A percentile compares a stretch with the other conserved stretches of the same genome.
phyloP scores from a whole-genome alignment of 306 rosid genomes.

The Cyamopsis tetragonoloba region DNA sequence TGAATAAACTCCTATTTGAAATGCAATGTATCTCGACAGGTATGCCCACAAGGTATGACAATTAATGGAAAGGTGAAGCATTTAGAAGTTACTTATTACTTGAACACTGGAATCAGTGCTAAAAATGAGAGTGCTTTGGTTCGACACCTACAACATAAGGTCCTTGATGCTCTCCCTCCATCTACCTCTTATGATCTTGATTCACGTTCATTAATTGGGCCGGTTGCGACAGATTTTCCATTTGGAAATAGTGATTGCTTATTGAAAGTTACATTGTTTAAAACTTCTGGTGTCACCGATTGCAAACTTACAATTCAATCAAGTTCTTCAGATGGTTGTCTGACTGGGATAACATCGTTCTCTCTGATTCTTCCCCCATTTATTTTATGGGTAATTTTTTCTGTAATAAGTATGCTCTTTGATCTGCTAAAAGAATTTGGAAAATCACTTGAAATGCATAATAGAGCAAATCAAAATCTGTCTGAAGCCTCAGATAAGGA shows the following conservation, averaged over 20 bases:
- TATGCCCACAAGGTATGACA: slow-evolving; percentile 54
- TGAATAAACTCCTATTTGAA: slow-evolving; percentile 20
- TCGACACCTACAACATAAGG: slow-evolving; percentile 59
- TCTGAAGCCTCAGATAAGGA: slow-evolving; percentile 35
- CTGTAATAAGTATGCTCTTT: slow-evolving; percentile 42
- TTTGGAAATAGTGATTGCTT: slow-evolving; percentile 43
- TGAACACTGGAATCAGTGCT: slow-evolving; percentile 41
- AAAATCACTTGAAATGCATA: slow-evolving; percentile 39
- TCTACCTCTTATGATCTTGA: slow-evolving; percentile 39
- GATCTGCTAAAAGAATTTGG: slow-evolving; percentile 48
- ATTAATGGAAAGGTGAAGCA: slow-evolving; percentile 56
- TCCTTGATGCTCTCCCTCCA: slow-evolving; percentile 63
- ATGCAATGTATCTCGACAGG: slow-evolving; percentile 49
- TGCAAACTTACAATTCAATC: slow-evolving; percentile 52
- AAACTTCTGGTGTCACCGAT: slow-evolving; percentile 59
- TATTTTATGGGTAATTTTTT: slow-evolving; percentile 69
- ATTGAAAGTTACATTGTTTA: slow-evolving; percentile 59
- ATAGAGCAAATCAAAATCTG: slow-evolving; percentile 27
- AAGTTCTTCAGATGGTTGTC: slow-evolving; percentile 45
- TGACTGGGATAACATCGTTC: slow-evolving; percentile 48
- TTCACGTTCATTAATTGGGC: slow-evolving; percentile 42
- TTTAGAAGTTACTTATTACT: slow-evolving; percentile 57
- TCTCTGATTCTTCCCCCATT: slow-evolving; percentile 65
- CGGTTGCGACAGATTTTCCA: slow-evolving; percentile 41
- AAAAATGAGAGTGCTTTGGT: slow-evolving; percentile 39